Evolutionary conservation across 2,329 filamentous ascomycete species (phyloP).

Genomic region (Diaporthe helianthi): DNA sequence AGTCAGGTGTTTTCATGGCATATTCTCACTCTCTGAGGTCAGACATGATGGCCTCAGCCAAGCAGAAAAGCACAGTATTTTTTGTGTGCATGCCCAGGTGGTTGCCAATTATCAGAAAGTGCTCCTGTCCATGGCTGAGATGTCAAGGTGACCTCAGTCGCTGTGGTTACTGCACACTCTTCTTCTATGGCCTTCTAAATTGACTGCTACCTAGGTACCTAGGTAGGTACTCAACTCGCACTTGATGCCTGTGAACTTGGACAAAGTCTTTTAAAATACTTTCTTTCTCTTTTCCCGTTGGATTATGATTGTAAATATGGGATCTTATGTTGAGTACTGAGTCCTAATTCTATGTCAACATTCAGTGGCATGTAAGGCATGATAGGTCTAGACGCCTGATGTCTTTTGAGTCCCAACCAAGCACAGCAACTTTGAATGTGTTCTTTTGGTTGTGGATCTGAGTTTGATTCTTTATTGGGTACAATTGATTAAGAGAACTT

Average conservation of each 20-base stretch:
- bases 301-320: too few species aligned
- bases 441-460: background rate
- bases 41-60: background rate
- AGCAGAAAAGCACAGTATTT: background rate
- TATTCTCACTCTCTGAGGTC: background rate
- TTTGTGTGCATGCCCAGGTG: too few species aligned
- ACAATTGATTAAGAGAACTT: too few species aligned
- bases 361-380: too few species aligned
- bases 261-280: background rate
- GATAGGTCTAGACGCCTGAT: background rate
- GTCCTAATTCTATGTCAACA: too few species aligned
- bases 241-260: too few species aligned
- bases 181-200: too few species aligned
- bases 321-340: too few species aligned
- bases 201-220: background rate
- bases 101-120: background rate
- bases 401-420: background rate
- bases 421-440: background rate
- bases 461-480: background rate
- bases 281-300: background rate
- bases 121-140: too few species aligned
- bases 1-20: background rate
- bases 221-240: too few species aligned
- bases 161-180: too few species aligned
- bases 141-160: too few species aligned